Evolutionary conservation across 768 basidiomycete species (phyloP), one percentile per base, ranked within the genome.

Genomic region (Tubosaeta sp.): DNA sequence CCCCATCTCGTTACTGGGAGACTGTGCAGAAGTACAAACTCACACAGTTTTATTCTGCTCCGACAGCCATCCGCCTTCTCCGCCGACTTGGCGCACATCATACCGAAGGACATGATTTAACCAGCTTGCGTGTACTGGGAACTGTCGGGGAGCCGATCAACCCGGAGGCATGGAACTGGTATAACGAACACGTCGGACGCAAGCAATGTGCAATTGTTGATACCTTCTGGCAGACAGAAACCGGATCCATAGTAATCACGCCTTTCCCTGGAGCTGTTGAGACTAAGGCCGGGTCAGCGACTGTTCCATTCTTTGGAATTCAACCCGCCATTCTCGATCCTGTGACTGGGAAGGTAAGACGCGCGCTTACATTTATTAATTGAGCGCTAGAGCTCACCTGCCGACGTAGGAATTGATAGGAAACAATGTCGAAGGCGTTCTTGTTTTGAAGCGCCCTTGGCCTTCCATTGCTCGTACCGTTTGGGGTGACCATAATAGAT

Each of bases 151-250:
- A 99, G 73, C 96, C 96, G 1, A 98, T 99, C 76, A 97, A 97
- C 71, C 94, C 94, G 24, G 95, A 97, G 69, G 95, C 95, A 11
- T 97, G 96, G 95, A 82, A 94, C 61, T 98, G 95, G 95, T 96
- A 94, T 72, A 93, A 95, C 69, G 93, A 96, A 63, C 82, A 92
- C 63, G 94, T 96, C 48, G 96, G 95, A 10, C 79, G 81, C 62
- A 76, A 71, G 58, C 80, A 97, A 68, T 94, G 91, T 65, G 92
- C 95, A 6, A 84, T 97, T 57, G 94, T 95, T 36, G 94, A 96
- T 71, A 95, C 91, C 4, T 94, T 83, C 72, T 94, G 90, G 91
- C 94, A 97, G 79, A 99, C 96, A 0, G 95, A 99, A 75, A 98
- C 96, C 1, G 96, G 96, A 48, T 91, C 89, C 2, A 94, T 96